A percentile compares a stretch with the other conserved stretches of the same genome.
These are phyloP conservation scores for Cyberlindnera suaveolens DNA, from an alignment of 805 yeast species.

Conservation along the genomic window DNA sequence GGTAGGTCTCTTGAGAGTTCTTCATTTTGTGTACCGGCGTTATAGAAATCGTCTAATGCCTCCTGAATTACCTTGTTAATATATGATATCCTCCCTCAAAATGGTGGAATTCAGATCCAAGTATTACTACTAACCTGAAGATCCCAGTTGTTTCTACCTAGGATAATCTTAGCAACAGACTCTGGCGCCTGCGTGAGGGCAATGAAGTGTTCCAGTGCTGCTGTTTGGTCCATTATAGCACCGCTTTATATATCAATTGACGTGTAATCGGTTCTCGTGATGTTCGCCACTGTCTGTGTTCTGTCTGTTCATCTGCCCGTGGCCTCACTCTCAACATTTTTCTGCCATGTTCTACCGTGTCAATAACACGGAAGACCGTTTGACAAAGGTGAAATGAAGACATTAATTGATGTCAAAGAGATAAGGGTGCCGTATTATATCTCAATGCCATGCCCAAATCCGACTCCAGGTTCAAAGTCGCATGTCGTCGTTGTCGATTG, in stretches of 20 bases:
- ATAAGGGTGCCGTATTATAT: too few relatives aligned
- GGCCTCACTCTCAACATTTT: too few relatives aligned
- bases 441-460: too few relatives aligned
- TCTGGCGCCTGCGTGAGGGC: slow-evolving; percentile 18
- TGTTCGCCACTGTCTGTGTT: background rate
- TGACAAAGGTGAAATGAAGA: too few relatives aligned
- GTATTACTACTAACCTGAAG: slow-evolving; percentile 7
- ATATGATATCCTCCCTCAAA: background rate
- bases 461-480: too few relatives aligned
- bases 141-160: slow-evolving; percentile 25
- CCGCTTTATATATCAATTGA: background rate
- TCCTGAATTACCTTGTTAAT: slow-evolving; percentile 4
- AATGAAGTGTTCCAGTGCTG: slow-evolving; percentile 10
- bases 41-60: slow-evolving; percentile 30
- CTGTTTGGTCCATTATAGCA: slow-evolving; percentile 6
- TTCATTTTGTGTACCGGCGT: slow-evolving; percentile 15
- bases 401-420: too few relatives aligned
- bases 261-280: too few relatives aligned
- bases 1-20: background rate
- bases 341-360: too few relatives aligned
- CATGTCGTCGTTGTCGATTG: too few relatives aligned
- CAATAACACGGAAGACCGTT: too few relatives aligned
- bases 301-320: background rate
- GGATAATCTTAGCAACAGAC: slow-evolving; percentile 15
- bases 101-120: background rate